Evolutionary conservation across 192 early-diverging fungal genomes (phyloP), one percentile per base, ranked within the genome.

Genomic region (Entrophospora sp.): DNA sequence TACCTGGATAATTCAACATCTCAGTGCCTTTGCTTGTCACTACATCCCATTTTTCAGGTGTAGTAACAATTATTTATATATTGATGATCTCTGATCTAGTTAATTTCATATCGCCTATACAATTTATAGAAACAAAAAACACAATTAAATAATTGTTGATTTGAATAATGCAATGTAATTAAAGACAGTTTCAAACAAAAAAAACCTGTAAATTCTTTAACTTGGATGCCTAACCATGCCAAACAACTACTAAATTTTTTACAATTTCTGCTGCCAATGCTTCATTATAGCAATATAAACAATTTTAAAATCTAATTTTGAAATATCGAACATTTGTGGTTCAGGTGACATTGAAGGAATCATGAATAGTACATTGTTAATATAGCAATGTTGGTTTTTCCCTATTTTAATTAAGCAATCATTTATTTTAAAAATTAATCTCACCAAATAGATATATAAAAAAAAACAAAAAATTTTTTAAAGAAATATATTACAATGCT

Each of bases 31-130:
- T 99, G 63, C 97, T 85, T 20, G 97, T 99, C 9, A 99, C 93
- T 10, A 97, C 97, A 78, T 99, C 97, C 97, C 97, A 99, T 59
- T 97, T 99, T 72, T 99, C 97, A 0, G 97, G 97, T 0, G 97
- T 99, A 5, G 95, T 98, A 27, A 99, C 95, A 74, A 99, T 93
- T 67, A 99, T 94, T 73, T 99, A 94, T 2, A 95, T 99, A 20
- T 83, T 84, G 27, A 78, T 79, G 27, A 99, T 90, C 75, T 99
- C 95, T 2, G 89, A 78, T 68, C 95, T 96, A 8, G 97, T 97
- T 64, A 99, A 76, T 72, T 97, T 95, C 92, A 97, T 97, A 75
- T 99, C 95, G 60, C 96, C 87, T 66, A 42, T 12, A 32, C 31
- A 6, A 46, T 18, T 61, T 18, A 44, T 62, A 45, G 28, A 27